phyloP scores from a whole-genome alignment of 345 rosid genomes.

The Dipteronia dyeriana region DNA sequence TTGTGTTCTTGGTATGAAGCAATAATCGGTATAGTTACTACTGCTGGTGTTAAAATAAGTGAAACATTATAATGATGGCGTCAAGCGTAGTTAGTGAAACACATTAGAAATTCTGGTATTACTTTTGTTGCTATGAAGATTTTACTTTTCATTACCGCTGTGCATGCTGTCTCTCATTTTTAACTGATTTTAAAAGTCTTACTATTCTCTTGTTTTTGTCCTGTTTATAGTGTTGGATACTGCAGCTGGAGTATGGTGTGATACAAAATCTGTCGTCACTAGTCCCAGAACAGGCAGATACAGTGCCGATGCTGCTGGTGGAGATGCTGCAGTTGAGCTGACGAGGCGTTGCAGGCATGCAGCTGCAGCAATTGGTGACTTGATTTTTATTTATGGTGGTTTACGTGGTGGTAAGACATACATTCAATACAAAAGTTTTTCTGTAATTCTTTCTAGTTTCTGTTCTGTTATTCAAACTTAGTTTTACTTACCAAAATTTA shows the following conservation, averaged over 20 bases:
- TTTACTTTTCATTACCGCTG: neutral
- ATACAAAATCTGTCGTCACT: conserved; percentile 95
- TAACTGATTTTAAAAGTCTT: neutral
- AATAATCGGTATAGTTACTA: neutral
- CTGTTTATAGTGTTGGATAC: conserved; percentile 84
- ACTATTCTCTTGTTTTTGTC: conserved; percentile 22
- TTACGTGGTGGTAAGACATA: conserved; percentile 88
- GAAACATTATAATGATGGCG: neutral
- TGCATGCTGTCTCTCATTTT: neutral
- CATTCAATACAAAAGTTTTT: conserved; percentile 14
- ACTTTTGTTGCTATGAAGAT: neutral
- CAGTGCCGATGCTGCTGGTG: conserved; percentile 96
- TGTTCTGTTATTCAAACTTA: neutral
- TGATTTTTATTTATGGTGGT: conserved; percentile 96
- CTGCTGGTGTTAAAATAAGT: neutral
- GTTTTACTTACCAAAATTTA: conserved; percentile 4
- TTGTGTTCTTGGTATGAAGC: neutral
- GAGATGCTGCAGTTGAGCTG: conserved; percentile 95
- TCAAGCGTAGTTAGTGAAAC: neutral
- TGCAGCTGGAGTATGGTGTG: conserved; percentile 99
- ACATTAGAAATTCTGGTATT: neutral
- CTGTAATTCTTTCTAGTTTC: neutral
- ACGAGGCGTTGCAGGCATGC: conserved; percentile 99
- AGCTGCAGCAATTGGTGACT: conserved; percentile 94
- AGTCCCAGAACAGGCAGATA: conserved; percentile 91